Percentiles rank a stretch among this genome's conserved stretches.
Conservation (phyloP, 805 yeast genomes). For the Suhomyces canberraensis region DNA sequence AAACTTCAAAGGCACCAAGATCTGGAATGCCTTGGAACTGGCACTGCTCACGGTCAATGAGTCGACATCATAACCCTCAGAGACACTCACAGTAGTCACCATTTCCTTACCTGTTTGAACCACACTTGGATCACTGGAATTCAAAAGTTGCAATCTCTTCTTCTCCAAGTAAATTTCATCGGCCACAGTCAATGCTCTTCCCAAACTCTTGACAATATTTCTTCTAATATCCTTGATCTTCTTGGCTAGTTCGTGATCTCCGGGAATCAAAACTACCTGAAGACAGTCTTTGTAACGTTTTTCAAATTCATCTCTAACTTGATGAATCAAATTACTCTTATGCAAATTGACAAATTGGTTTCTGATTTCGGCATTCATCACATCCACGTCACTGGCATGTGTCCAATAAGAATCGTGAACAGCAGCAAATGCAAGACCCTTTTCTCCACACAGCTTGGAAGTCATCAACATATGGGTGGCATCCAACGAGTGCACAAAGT, state of each 20-base stretch:
- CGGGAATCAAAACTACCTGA: constrained; percentile 55
- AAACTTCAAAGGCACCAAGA: constrained; percentile 64
- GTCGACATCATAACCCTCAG: constrained; percentile 31
- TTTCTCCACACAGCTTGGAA: constrained; percentile 69
- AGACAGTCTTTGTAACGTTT: constrained; percentile 72
- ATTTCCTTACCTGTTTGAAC: constrained; percentile 49
- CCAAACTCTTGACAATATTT: constrained; percentile 45
- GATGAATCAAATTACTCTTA: constrained; percentile 64
- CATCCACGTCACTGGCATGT: constrained; percentile 79
- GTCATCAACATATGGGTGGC: constrained; percentile 96
- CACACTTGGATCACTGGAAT: constrained; percentile 49
- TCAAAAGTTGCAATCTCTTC: constrained; percentile 53
- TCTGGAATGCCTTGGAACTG: constrained; percentile 30
- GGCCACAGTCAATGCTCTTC: constrained; percentile 55
- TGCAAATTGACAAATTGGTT: constrained; percentile 79
- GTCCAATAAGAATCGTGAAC: constrained; percentile 99
- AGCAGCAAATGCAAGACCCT: constrained; percentile 75
- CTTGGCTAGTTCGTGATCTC: constrained; percentile 47
- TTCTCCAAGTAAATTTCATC: constrained; percentile 77
- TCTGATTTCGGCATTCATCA: constrained; percentile 68
- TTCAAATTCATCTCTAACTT: constrained; percentile 75
- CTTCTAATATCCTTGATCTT: constrained; percentile 49
- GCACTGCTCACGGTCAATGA: constrained; percentile 19
- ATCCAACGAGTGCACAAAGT: constrained; percentile 90
- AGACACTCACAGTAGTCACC: constrained; percentile 69